Base-by-base conservation (phyloP, 2,329 filamentous ascomycete genomes). In the Fusarium longipes region DNA sequence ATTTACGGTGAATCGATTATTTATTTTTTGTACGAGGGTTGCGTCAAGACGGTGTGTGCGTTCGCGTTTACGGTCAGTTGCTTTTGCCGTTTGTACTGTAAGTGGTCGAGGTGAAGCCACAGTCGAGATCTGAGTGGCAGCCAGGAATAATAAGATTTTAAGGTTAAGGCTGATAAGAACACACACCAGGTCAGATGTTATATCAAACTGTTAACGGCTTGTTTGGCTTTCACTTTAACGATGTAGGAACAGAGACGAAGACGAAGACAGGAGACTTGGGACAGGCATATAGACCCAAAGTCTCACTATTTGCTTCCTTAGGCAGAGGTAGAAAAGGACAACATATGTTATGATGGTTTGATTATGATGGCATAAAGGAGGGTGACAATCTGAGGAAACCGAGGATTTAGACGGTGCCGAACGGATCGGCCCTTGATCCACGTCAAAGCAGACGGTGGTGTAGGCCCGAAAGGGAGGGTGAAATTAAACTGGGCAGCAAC, bases 351-450 rank as follows among this genome's bases (percentile, higher is more conserved):
- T 61, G 57, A 61, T 45, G 45, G 54, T 35, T 27, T 47, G 60
- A 55, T 55, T 33, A 48, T 45, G 30, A 32, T 50, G 27, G 35
- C 58, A 58, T 42, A 57, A 47, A 51, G 43, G 33, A 63, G 60
- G 51, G 33, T 39, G 38, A 42, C 38, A 57, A 38, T 48, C 10
- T 47, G 60, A 55, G 59, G 54, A 53, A 44, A 42, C 52, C 65
- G 30, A 52, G 39, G 24, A 42, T 49, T 36, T 35, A 49, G 59
- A 65, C 39, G 57, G 66, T 51, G 65, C 67, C 62, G 66, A 63
- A 67, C 71, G 71, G 71, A 71, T 69, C 71, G 71, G 70, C 68
- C 71, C 71, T 73, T 71, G 70, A 54, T 64, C 71, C 70, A 73
- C 71, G 71, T 71, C 68, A 70, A 63, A 53, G 44, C 56, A 43